Base-by-base conservation (phyloP, 2,329 filamentous ascomycete species). In the Epichloe festucae region DNA sequence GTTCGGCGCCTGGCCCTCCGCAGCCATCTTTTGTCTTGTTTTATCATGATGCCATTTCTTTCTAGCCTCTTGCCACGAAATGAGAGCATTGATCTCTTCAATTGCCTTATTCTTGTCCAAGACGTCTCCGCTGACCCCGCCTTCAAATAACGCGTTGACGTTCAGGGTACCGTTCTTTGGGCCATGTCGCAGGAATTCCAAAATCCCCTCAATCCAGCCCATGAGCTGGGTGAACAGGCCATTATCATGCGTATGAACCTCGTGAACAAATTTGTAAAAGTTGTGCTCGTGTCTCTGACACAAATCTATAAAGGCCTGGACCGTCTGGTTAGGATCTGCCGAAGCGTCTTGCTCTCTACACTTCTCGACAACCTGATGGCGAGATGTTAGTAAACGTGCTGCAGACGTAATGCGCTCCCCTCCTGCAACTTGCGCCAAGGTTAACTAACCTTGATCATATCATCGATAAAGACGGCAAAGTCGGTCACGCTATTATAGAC, bases 1-100 rank as follows among this genome's bases (percentile, higher is more conserved):
- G 17, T 70, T 67, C 49, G 70, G 72, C 10, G 65, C 65, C 39
- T 73, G 72, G 5, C 74, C 74, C 62, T 91, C 89, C 2, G 89
- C 89, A 0, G 93, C 93, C 93, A 98, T 97, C 76, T 98, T 98
- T 72, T 97, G 93, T 50, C 90, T 76, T 8, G 93, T 98, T 76
- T 98, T 98, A 70, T 95, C 89, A 55, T 91, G 83, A 65, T 98
- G 93, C 93, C 93, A 98, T 70, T 91, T 91, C 76, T 98, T 97
- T 51, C 93, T 77, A 42, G 88, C 87, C 64, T 90, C 88, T 67
- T 98, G 93, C 93, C 93, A 98, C 46, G 84, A 76, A 59, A 98
- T 93, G 48, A 98, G 74, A 34, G 78, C 73, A 62, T 97, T 81
- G 62, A 97, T 90, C 70, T 98, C 93, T 3, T 70, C 70, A 8